Conservation (phyloP, 768 basidiomycete genomes). For the Tubosaeta brunneosetosa region DNA sequence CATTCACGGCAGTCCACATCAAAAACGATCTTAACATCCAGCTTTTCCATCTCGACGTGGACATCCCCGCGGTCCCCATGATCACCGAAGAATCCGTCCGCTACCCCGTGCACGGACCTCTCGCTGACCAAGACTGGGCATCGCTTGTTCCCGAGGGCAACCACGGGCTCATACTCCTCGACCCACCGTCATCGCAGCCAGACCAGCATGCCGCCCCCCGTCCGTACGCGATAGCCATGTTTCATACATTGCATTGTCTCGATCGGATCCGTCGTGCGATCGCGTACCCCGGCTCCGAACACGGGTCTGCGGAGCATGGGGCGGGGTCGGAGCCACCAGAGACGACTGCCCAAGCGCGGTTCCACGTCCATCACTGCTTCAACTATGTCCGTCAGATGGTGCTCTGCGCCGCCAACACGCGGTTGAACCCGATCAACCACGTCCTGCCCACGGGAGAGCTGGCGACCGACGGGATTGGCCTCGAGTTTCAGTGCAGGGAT, state of each 20-base stretch:
- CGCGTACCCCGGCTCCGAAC: not conserved
- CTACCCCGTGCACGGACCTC: conserved; percentile 20
- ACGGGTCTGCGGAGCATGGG: not conserved
- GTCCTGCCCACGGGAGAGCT: conserved; percentile 6
- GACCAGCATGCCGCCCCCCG: conserved; percentile 1
- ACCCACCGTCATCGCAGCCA: not conserved
- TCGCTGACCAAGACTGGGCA: conserved; percentile 23
- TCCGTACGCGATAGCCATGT: conserved; percentile 34
- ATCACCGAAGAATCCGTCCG: conserved; percentile 23
- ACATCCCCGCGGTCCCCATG: conserved; percentile 2
- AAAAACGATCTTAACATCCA: conserved; percentile 2
- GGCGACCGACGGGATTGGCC: conserved; percentile 20
- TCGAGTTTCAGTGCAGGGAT: conserved; percentile 20
- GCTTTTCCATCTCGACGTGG: conserved; percentile 17
- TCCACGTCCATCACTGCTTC: conserved; percentile 33
- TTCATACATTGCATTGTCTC: conserved; percentile 40
- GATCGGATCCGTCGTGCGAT: conserved; percentile 32
- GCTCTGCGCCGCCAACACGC: conserved; percentile 32
- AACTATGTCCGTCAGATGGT: conserved; percentile 40
- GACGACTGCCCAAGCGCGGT: not conserved
- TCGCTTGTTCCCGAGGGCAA: conserved; percentile 19
- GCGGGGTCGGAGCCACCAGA: not conserved
- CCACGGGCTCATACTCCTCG: conserved; percentile 17
- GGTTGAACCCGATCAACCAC: conserved; percentile 25
- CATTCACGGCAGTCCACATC: conserved; percentile 10